Evolutionary conservation across 495 filamentous ascomycete genomes (phyloP).

Genomic region (Xylaria cubensis): DNA sequence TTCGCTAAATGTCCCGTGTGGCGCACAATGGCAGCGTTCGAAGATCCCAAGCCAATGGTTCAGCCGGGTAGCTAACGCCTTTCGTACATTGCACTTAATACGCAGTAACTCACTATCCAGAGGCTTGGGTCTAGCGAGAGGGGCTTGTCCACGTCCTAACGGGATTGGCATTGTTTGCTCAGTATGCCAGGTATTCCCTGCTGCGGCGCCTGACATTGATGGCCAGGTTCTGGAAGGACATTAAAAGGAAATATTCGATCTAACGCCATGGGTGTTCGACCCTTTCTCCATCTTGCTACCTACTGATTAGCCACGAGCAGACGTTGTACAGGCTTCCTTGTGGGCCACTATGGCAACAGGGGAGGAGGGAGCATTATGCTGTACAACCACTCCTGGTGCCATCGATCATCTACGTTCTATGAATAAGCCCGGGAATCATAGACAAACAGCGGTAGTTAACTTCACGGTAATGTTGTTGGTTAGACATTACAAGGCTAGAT

Average conservation of each 20-base stretch:
- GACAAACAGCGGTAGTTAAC: background rate
- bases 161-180: conserved; percentile 5
- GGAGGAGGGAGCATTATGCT: conserved; percentile 28
- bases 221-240: background rate
- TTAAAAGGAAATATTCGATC: background rate
- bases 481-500: conserved; percentile 18
- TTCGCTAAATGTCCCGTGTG: conserved; percentile 24
- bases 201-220: background rate
- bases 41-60: conserved; percentile 30
- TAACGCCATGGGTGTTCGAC: conserved; percentile 18
- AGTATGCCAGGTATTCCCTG: conserved; percentile 14
- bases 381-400: conserved; percentile 5
- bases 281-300: conserved; percentile 19
- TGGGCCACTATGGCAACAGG: conserved; percentile 38
- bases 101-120: conserved; percentile 16
- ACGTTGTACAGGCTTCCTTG: conserved; percentile 33
- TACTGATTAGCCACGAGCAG: conserved; percentile 32
- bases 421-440: background rate
- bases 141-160: background rate
- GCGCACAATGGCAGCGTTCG: conserved; percentile 19
- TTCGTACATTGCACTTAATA: conserved; percentile 18
- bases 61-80: conserved; percentile 28
- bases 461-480: background rate
- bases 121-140: conserved; percentile 19
- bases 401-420: background rate